Evolutionary conservation across 2,329 filamentous ascomycete genomes (phyloP).

Genomic region (Aulographum hederae): DNA sequence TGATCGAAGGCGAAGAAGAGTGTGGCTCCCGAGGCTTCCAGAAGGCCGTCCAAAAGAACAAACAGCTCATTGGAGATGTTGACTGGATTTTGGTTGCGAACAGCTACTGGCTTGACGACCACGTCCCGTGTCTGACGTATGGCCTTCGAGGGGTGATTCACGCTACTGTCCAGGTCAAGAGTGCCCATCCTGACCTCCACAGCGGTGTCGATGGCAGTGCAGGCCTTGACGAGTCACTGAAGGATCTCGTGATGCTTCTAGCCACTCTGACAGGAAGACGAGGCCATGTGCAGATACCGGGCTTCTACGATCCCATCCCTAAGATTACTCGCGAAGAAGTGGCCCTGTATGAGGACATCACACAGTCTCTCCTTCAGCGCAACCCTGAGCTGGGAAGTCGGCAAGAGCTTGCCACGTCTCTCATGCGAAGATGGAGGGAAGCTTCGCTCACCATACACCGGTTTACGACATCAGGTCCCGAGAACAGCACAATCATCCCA

Average conservation of each 20-base stretch:
- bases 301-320: constrained; percentile 74
- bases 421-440: constrained; percentile 92
- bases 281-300: constrained; percentile 68
- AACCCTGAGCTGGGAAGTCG: constrained; percentile 47
- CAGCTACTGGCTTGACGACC: constrained; percentile 96
- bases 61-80: constrained; percentile 69
- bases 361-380: constrained; percentile 52
- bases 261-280: constrained; percentile 64
- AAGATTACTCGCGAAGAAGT: constrained; percentile 59
- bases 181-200: constrained; percentile 73
- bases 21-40: constrained; percentile 83
- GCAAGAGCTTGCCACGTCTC: constrained; percentile 56
- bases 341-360: constrained; percentile 68
- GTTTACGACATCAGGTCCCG: constrained; percentile 77
- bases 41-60: constrained; percentile 61
- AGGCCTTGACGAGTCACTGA: constrained; percentile 76
- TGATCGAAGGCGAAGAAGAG: constrained; percentile 95
- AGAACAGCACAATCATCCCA: constrained; percentile 80
- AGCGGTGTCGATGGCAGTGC: constrained; percentile 93
- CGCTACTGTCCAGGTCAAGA: constrained; percentile 76
- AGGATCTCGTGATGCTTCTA: constrained; percentile 72
- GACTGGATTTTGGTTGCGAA: constrained; percentile 94
- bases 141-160: constrained; percentile 87
- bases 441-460: constrained; percentile 87
- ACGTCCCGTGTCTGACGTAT: constrained; percentile 88